Evolutionary conservation across 2,329 filamentous ascomycete species (phyloP), one percentile per base, ranked within the genome.

Genomic region (Botryotinia narcissicola): DNA sequence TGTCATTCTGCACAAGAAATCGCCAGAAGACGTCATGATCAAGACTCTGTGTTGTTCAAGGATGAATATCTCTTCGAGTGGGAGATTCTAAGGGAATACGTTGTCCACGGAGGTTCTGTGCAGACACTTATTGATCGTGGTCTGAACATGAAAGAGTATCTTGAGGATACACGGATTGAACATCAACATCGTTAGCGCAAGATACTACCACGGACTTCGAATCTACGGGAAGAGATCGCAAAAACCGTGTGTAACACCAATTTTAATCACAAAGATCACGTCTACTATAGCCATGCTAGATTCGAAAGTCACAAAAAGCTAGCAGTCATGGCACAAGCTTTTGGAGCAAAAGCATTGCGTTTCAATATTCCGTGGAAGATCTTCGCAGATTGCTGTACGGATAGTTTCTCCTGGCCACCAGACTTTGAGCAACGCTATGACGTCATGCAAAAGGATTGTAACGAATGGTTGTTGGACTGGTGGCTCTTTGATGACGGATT

Each of bases 1-100:
- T 51, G 5, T 51, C 22, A 51, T 25, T 51, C 46, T 51, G 46
- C 46, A 12, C 22, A 5, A 51, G 22, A 51, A 4, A 51, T 25
- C 1, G 9, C 46, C 1, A 8, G 6, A 12, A 25, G 9, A 4
- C 10, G 1, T 51, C 4, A 0, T 51, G 46, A 4, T 5, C 1
- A 2, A 25, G 6, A 2, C 1, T 10, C 46, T 12, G 22, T 25
- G 22, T 51, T 5, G 0, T 51, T 57, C 16, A 57, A 57, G 51
- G 6, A 57, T 57, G 51, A 57, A 57, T 57, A 29, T 57, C 51
- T 57, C n/a, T 29, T 57, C 51, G n/a, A 29, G 16, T 57, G 51
- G 51, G 5, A 29, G 14, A 29, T 57, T 29, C 51, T n/a, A 57
- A 57, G 7, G n/a, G 2, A 57, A 29, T 57, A 18, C 4, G n/a